Percentiles rank a stretch among this genome's conserved stretches.
Evolutionary conservation across 306 rosid genomes (phyloP).

Genomic region (Clitoria ternatea): DNA sequence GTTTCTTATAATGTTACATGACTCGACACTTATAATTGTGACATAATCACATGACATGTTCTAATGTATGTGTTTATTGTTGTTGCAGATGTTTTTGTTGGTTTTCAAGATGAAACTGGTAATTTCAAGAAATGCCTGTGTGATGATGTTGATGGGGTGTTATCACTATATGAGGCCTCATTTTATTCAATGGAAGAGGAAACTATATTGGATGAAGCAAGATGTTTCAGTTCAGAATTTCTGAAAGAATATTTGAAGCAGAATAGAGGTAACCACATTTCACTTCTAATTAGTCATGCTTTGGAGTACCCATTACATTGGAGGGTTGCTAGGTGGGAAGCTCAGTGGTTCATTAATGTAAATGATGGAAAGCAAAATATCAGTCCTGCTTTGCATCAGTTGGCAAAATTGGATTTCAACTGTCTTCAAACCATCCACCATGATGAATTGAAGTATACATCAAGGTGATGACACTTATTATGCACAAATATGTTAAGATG

Average conservation of each 20-base stretch:
- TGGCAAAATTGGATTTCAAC: no score
- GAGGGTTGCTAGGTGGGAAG: background rate
- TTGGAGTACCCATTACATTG: conserved; percentile 9
- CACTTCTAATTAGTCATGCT: no score
- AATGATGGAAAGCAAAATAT: background rate
- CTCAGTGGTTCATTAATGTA: background rate
- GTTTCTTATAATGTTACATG: background rate
- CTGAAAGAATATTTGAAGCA: background rate
- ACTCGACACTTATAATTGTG: no score
- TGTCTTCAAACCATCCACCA: no score
- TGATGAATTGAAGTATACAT: no score
- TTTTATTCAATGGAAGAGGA: background rate
- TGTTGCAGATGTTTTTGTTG: background rate
- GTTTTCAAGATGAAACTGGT: background rate
- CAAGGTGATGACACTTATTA: no score
- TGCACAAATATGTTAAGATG: no score
- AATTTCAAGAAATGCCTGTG: background rate
- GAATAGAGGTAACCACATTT: background rate
- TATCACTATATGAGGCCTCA: background rate
- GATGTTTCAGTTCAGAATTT: background rate
- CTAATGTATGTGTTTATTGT: no score
- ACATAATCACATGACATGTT: no score
- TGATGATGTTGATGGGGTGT: background rate
- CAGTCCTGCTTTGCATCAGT: background rate
- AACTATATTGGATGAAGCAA: background rate